Evolutionary conservation across 139 green algal species (phyloP).

Genomic region (Choricystis sp.): DNA sequence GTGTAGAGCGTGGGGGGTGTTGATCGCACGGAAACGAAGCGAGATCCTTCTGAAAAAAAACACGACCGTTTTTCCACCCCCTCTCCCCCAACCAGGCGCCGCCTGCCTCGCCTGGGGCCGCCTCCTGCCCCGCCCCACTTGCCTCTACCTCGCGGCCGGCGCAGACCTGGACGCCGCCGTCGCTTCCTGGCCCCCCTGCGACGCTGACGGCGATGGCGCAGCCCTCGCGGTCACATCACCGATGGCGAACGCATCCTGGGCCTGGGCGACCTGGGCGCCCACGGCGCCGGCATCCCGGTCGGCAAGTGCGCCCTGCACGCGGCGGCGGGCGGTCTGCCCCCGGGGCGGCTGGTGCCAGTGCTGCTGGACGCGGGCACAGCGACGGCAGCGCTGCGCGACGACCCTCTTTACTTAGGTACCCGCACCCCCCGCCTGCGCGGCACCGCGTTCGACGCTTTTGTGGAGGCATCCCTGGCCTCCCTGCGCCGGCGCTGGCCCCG

Average conservation of each 20-base stretch:
- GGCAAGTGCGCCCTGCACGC: constrained; percentile 18
- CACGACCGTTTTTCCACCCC: too few relatives aligned
- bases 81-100: too few relatives aligned
- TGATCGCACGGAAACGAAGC: neutral
- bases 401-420: constrained; percentile 20
- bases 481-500: constrained; percentile 16
- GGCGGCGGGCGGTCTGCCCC: constrained; percentile 14
- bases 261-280: constrained; percentile 24
- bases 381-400: constrained; percentile 10
- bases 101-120: constrained; percentile 31
- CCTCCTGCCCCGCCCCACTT: constrained; percentile 9
- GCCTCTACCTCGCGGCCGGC: constrained; percentile 14
- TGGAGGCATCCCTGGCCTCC: constrained; percentile 17
- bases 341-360: constrained; percentile 16
- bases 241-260: constrained; percentile 32
- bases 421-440: constrained; percentile 13
- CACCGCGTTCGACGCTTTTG: constrained; percentile 18
- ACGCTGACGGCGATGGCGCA: neutral
- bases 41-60: too few relatives aligned
- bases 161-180: constrained; percentile 5
- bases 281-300: constrained; percentile 26
- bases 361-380: constrained; percentile 24
- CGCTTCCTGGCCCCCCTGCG: neutral
- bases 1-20: neutral
- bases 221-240: constrained; percentile 13